phyloP scores from a whole-genome alignment of 164 flowering plant genomes.

The Kalanchoe fedtschenkoi region DNA sequence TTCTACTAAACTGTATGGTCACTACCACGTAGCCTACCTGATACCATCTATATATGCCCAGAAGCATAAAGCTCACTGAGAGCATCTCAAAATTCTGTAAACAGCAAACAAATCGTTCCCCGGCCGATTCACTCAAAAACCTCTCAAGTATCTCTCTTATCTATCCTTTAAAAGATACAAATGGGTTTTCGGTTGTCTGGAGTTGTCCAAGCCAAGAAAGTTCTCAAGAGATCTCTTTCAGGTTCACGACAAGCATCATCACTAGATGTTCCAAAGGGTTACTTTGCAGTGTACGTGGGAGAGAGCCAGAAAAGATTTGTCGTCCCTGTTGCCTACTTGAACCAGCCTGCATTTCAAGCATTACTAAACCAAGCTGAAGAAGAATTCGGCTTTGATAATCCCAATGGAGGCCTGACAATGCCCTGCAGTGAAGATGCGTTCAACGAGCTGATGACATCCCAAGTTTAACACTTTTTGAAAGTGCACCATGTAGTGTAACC shows the following conservation, averaged over 20 bases:
- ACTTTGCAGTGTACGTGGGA: slow-evolving; percentile 6
- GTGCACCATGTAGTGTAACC: not conserved
- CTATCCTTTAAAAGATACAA: no score
- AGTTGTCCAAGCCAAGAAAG: not conserved
- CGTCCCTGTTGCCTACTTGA: not conserved
- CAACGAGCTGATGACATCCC: not conserved
- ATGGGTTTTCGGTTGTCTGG: not conserved
- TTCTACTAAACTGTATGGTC: not conserved
- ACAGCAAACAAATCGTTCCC: no score
- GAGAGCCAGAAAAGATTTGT: not conserved
- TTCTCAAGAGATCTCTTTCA: not conserved
- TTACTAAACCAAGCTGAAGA: slow-evolving; percentile 2
- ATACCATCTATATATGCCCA: not conserved
- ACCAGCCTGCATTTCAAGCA: not conserved
- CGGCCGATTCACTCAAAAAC: no score
- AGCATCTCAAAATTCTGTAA: no score
- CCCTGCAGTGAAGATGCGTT: slow-evolving; percentile 5
- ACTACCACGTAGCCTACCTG: not conserved
- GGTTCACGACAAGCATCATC: not conserved
- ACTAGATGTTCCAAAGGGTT: not conserved
- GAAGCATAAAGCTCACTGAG: no score
- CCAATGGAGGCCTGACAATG: not conserved
- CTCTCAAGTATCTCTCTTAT: no score
- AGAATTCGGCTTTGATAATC: slow-evolving; percentile 4
- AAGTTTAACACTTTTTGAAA: not conserved